phyloP scores from a whole-genome alignment of 257 asterid genomes.

The Marsdenia floribunda region DNA sequence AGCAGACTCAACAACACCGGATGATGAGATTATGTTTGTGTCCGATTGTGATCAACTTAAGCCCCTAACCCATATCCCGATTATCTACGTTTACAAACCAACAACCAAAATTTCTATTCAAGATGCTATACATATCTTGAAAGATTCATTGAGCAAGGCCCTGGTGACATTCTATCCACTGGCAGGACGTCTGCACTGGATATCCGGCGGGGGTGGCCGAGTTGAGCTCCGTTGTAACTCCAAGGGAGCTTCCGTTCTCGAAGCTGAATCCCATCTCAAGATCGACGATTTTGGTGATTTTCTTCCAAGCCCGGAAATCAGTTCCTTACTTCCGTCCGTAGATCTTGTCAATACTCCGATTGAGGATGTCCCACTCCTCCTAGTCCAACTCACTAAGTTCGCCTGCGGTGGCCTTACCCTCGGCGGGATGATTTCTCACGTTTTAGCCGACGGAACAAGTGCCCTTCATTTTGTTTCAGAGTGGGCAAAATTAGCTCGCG shows the following conservation, averaged over 20 bases:
- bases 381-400: conserved; percentile 18
- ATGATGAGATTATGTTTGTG: conserved; percentile 29
- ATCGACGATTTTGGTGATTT: conserved; percentile 51
- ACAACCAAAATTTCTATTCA: conserved; percentile 14
- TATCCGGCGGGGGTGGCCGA: conserved; percentile 33
- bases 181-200: conserved; percentile 47
- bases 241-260: conserved; percentile 39
- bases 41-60: conserved; percentile 48
- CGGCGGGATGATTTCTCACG: conserved; percentile 17
- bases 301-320: conserved; percentile 36
- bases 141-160: conserved; percentile 40
- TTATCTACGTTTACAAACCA: conserved; percentile 41
- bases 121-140: conserved; percentile 15
- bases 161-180: conserved; percentile 46
- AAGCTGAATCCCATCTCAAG: conserved; percentile 39
- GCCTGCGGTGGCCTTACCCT: conserved; percentile 22
- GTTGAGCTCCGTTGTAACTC: conserved; percentile 54
- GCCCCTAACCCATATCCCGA: conserved; percentile 50
- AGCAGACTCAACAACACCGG: conserved; percentile 35
- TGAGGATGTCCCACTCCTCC: conserved; percentile 7
- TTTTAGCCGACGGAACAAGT: conserved; percentile 15
- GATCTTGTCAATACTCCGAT: conserved; percentile 13
- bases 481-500: conserved; percentile 16
- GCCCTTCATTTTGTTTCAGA: conserved; percentile 13
- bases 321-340: conserved; percentile 23